Percentiles rank a stretch among this genome's conserved stretches.
These are phyloP conservation scores for Toxicodendron radicans DNA, from an alignment of 345 rosid species.

Conservation along the genomic window DNA sequence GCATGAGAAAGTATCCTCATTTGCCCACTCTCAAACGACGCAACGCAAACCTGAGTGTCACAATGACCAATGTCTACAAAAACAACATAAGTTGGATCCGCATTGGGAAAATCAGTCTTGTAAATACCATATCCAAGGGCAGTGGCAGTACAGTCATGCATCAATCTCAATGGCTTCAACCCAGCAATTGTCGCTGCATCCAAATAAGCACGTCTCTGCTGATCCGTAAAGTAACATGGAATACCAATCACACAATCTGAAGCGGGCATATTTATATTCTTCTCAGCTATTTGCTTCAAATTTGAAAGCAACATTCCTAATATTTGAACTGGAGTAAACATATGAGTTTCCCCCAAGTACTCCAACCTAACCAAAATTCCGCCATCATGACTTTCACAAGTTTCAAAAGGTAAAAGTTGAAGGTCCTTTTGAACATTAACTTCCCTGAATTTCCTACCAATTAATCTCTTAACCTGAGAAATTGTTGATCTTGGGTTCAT, in stretches of 20 bases:
- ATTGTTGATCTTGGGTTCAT: conserved; percentile 79
- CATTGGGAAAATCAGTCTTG: conserved; percentile 50
- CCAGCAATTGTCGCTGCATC: conserved; percentile 69
- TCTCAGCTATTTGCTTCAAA: conserved; percentile 58
- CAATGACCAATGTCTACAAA: conserved; percentile 69
- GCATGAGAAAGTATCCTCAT: conserved; percentile 62
- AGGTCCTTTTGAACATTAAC: conserved; percentile 54
- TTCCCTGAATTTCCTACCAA: conserved; percentile 50
- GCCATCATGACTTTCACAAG: conserved; percentile 45
- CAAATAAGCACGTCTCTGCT: conserved; percentile 59
- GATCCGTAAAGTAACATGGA: conserved; percentile 60
- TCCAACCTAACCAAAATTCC: conserved; percentile 45
- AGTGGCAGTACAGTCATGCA: conserved; percentile 69
- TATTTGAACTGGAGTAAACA: conserved; percentile 53
- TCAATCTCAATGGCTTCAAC: conserved; percentile 53
- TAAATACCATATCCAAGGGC: conserved; percentile 75
- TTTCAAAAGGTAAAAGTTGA: conserved; percentile 52
- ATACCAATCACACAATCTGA: conserved; percentile 64
- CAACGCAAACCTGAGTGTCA: conserved; percentile 57
- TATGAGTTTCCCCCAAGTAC: conserved; percentile 52
- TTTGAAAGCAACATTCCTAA: conserved; percentile 69
- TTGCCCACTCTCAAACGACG: conserved; percentile 48
- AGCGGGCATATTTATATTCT: conserved; percentile 44
- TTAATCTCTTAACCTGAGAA: conserved; percentile 68
- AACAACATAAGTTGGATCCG: conserved; percentile 40